Evolutionary conservation across 306 rosid species (phyloP).

Genomic region (Vigna nakashimae): DNA sequence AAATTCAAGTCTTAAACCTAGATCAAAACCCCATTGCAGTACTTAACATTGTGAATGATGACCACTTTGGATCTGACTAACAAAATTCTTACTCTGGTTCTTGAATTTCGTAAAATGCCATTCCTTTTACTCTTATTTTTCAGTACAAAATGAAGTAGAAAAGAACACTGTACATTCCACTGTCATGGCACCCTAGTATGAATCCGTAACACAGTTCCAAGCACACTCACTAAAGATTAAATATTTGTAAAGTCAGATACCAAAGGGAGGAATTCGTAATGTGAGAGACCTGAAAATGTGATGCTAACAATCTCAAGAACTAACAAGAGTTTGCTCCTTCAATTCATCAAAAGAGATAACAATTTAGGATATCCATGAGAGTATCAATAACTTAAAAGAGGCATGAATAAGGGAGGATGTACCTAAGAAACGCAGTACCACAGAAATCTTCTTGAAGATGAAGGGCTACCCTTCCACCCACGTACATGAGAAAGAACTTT

Average conservation of each 20-base stretch:
- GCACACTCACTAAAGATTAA: too few species aligned
- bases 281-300: not conserved
- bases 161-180: not conserved
- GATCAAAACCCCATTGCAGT: not conserved
- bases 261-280: not conserved
- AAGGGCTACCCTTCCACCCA: conserved; percentile 87
- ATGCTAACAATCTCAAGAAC: not conserved
- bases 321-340: not conserved
- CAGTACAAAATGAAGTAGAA: not conserved
- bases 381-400: not conserved
- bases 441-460: conserved; percentile 95
- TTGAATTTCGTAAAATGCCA: not conserved
- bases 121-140: not conserved
- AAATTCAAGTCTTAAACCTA: too few species aligned
- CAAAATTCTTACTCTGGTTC: not conserved
- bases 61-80: not conserved
- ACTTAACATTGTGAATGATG: not conserved
- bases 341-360: conserved; percentile 24
- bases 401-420: not conserved
- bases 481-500: conserved; percentile 88
- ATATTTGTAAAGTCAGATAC: not conserved
- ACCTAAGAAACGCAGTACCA: conserved; percentile 94
- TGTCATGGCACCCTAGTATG: not conserved
- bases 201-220: too few species aligned
- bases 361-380: not conserved